Conservation (phyloP, 805 yeast genomes). For the Saturnispora diversa region DNA sequence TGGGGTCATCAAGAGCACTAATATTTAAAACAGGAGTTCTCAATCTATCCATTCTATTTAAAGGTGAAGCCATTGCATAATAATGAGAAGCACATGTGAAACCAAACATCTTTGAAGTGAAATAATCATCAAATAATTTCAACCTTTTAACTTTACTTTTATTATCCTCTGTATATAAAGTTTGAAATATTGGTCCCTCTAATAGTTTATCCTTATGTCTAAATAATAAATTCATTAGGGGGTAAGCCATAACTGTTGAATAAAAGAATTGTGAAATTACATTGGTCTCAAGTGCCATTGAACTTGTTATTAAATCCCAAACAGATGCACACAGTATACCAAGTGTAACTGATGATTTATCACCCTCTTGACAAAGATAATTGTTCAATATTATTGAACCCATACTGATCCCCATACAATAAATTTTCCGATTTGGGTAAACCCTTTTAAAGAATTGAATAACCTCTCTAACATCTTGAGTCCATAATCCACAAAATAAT, state of each 20-base stretch:
- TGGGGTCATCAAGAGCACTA: conserved; percentile 70
- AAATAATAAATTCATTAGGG: conserved; percentile 36
- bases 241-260: conserved; percentile 43
- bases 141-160: conserved; percentile 27
- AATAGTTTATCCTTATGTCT: conserved; percentile 35
- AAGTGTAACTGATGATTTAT: conserved; percentile 37
- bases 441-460: conserved; percentile 40
- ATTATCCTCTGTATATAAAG: conserved; percentile 18
- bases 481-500: conserved; percentile 64
- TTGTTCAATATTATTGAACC: conserved; percentile 70
- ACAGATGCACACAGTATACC: conserved; percentile 61
- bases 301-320: conserved; percentile 59
- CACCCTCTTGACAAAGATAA: conserved; percentile 60
- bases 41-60: conserved; percentile 40
- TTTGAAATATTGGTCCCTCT: conserved; percentile 24
- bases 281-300: conserved; percentile 35
- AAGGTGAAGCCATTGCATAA: conserved; percentile 56
- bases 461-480: conserved; percentile 56
- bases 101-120: conserved; percentile 62
- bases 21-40: conserved; percentile 57
- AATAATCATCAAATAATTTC: conserved; percentile 52
- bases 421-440: conserved; percentile 58
- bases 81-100: conserved; percentile 57
- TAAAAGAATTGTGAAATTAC: conserved; percentile 40
- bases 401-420: conserved; percentile 70